Base-by-base conservation (phyloP, 371 early-diverging fungal species). In the Entomophthora muscae region DNA sequence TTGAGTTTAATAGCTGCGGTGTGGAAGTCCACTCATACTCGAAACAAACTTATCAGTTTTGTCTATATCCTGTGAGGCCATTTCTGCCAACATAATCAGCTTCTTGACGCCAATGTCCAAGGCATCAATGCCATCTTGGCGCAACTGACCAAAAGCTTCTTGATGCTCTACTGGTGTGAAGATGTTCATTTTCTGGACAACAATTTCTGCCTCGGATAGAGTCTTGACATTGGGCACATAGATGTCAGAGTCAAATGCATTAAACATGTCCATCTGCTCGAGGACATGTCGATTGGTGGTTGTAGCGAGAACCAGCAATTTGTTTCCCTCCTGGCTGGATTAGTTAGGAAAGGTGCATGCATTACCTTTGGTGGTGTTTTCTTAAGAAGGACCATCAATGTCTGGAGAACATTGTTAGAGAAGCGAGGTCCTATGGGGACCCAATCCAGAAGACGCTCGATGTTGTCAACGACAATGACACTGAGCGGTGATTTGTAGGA, bases 361-460 rank as follows among this genome's bases (percentile, higher is more conserved):
- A 64, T 65, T 68, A 76, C 82, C 74, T 89, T 87, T 56, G 93
- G 93, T 29, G 98, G 98, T 63, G 81, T 78, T 72, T 90, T 93
- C 74, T 91, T 92, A 32, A 96, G 69, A 58, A 96, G 70, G 0
- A 95, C 95, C 52, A 92, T 73, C 28, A 99, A 76, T 0, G 98
- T 93, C 73, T 99, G 99, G 21, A 99, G 76, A 1, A 99, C 88
- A 1, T 80, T 70, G 75, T 98, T 99, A 29, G 95, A 95, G 75
- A 99, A 99, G 27, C 99, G 83, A 23, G 99, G 95, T 1, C 99
- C 99, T 69, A 99, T 96, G 1, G 89, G 83, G 0, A 98, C 98
- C 84, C 91, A 99, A 64, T 99, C 99, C 79, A 78, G 7, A 3
- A 99, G 73, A 32, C 95, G 83, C 75, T 99, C 99, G 58, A 99